Percentiles rank a stretch among this genome's conserved stretches.
phyloP scores from a whole-genome alignment of 495 filamentous ascomycete genomes.

The Amorphotheca resinae region DNA sequence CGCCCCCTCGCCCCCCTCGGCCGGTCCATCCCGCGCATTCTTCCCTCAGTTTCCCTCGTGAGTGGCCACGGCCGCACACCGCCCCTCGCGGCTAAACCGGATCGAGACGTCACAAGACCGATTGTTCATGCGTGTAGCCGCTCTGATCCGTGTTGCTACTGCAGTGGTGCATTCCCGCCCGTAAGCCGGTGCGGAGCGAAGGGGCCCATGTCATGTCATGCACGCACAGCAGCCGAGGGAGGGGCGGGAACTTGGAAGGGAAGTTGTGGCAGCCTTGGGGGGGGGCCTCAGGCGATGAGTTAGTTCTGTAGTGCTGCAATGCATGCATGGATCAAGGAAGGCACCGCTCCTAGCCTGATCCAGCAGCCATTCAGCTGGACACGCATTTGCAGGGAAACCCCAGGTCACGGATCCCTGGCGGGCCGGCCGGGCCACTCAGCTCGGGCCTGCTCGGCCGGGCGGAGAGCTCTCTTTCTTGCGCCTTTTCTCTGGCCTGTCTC shows the following conservation, averaged over 20 bases:
- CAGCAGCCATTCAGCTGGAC: slow-evolving; percentile 20
- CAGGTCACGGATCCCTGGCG: background rate
- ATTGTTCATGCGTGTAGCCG: slow-evolving; percentile 19
- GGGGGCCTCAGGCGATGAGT: too few species aligned
- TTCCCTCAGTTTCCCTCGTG: background rate
- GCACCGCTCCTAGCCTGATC: slow-evolving; percentile 9
- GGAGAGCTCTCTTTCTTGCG: background rate
- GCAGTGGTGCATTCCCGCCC: slow-evolving; percentile 19
- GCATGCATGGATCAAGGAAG: too few species aligned
- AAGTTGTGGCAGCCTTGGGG: too few species aligned
- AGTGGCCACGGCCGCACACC: background rate
- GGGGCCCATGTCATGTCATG: slow-evolving; percentile 1
- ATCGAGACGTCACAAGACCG: slow-evolving; percentile 13
- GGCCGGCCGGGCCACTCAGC: slow-evolving; percentile 4
- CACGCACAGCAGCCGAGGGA: too few species aligned
- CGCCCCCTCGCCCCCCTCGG: background rate
- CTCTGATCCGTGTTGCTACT: slow-evolving; percentile 13
- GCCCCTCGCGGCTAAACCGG: slow-evolving; percentile 1
- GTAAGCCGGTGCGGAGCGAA: slow-evolving; percentile 17
- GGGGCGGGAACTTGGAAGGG: too few species aligned
- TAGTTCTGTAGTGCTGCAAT: too few species aligned
- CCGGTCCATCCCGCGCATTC: background rate
- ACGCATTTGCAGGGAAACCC: slow-evolving; percentile 3
- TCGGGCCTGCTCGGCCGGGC: slow-evolving; percentile 1
- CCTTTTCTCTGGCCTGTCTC: background rate